Evolutionary conservation across 139 green algal genomes (phyloP).

Genomic region (Volvox reticuliferus): DNA sequence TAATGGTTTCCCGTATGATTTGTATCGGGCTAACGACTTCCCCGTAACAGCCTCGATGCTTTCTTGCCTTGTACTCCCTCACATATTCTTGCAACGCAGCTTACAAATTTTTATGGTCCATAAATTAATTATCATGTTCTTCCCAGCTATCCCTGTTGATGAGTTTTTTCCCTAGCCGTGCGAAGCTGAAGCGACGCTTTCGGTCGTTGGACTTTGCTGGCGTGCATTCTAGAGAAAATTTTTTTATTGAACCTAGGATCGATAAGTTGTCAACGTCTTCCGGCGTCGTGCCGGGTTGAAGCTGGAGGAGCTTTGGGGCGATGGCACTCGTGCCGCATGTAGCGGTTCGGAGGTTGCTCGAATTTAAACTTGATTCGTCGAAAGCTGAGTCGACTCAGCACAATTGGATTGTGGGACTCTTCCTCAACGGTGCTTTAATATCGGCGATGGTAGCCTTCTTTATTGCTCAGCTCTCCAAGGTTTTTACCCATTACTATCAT

Average conservation of each 20-base stretch:
- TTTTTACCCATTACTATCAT: constrained; percentile 33
- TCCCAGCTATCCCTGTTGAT: too few relatives aligned
- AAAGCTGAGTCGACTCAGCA: background rate
- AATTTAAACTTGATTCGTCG: background rate
- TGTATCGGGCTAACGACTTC: too few relatives aligned
- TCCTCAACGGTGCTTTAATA: constrained; percentile 12
- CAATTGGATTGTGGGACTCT: constrained; percentile 7
- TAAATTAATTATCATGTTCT: too few relatives aligned
- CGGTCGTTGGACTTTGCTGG: too few relatives aligned
- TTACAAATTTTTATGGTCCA: too few relatives aligned
- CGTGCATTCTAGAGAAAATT: too few relatives aligned
- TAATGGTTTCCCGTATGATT: too few relatives aligned
- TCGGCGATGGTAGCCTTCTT: background rate
- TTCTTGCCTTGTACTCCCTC: too few relatives aligned
- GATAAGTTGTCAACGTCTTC: too few relatives aligned
- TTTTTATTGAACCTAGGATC: too few relatives aligned
- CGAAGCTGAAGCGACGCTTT: background rate
- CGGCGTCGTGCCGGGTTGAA: background rate
- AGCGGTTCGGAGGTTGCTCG: background rate
- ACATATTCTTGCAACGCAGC: too few relatives aligned
- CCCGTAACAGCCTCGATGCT: too few relatives aligned
- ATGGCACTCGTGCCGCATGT: background rate
- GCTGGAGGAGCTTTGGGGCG: background rate
- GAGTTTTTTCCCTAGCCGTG: background rate
- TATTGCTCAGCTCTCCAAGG: constrained; percentile 22